A percentile compares a stretch with the other conserved stretches of the same genome.
phyloP scores from a whole-genome alignment of 2,329 filamentous ascomycete species.

The Knufia fluminis region DNA sequence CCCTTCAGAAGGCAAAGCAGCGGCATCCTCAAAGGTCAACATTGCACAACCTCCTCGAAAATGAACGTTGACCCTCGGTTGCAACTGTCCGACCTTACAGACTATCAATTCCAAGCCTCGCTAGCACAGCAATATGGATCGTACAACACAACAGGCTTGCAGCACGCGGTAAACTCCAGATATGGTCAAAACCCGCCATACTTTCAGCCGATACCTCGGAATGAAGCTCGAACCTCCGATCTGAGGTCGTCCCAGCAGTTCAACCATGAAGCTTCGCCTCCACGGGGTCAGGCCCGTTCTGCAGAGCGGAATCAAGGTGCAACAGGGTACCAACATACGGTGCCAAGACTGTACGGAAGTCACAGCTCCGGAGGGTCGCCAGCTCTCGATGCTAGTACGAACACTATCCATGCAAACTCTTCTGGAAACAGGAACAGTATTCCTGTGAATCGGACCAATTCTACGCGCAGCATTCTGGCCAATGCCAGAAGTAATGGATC shows the following conservation, averaged over 20 bases:
- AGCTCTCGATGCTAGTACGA: neutral
- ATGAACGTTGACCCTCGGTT: slow-evolving; percentile 9
- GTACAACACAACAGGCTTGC: neutral
- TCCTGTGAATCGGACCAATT: neutral
- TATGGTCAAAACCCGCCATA: neutral
- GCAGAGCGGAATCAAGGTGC: neutral
- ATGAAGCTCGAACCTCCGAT: neutral
- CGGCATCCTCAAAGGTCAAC: slow-evolving; percentile 30
- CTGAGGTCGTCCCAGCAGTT: neutral
- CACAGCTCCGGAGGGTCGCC: neutral
- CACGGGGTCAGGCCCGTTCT: neutral
- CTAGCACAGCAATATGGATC: neutral
- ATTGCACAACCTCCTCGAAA: neutral
- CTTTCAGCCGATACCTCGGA: neutral
- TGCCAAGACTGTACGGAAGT: no score
- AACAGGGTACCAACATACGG: neutral
- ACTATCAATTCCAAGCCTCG: slow-evolving; percentile 8
- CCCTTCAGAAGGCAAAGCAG: no score
- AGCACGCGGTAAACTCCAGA: neutral
- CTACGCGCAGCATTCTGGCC: no score
- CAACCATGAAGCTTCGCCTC: neutral
- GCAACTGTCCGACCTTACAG: slow-evolving; percentile 6
- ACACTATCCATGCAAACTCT: neutral
- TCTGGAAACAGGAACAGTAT: neutral
- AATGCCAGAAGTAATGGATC: neutral